Evolutionary conservation across 202 grass and related monocot genomes (phyloP), one percentile per base, ranked within the genome.

Genomic region (Digitaria exilis): DNA sequence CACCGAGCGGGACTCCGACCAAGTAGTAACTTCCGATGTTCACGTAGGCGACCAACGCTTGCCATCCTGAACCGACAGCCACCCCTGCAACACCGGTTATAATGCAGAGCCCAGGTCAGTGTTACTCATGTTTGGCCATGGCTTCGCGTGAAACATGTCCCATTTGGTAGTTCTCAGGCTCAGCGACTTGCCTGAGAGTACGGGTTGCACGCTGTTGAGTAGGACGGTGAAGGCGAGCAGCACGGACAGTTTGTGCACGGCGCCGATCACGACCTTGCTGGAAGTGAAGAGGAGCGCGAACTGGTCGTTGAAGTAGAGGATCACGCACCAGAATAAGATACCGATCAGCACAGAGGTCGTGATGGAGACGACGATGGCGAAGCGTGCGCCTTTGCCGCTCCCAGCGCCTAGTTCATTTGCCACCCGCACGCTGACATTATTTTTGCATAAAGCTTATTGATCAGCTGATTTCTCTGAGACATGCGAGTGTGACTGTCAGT

Each of bases 371-470:
- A 89, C 19, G 61, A 89, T 87, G 45, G 93, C 87, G 67, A 95
- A 92, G 45, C 86, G 89, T 5, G 90, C 93, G 21, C 81, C 82
- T 43, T 83, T 85, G 69, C 85, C 90, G 15, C 69, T 93, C 37
- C 93, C 90, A 0, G 90, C 93, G 9, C 93, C 93, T 9, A 96
- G 88, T 84, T 96, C 90, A 50, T 93, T 96, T 0, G 93, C 88
- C 43, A 96, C 88, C 22, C 88, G 75, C 26, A 96, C 93, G 2
- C 93, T 92, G 59, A 11, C 5, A 56, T 39, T 39, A 34, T 39
- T 64, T 31, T 58, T 55, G n/a, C 31, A 80, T 45, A 48, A 18
- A 37, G 56, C 56, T 13, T 22, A 59, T 1, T 13, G 56, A 59
- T 22, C 8, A 10, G 21, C 21, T 58, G 55, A 5, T 58, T 58